Evolutionary conservation across 2,329 filamentous ascomycete species (phyloP).

Genomic region (Trichoderma brevicompactum): DNA sequence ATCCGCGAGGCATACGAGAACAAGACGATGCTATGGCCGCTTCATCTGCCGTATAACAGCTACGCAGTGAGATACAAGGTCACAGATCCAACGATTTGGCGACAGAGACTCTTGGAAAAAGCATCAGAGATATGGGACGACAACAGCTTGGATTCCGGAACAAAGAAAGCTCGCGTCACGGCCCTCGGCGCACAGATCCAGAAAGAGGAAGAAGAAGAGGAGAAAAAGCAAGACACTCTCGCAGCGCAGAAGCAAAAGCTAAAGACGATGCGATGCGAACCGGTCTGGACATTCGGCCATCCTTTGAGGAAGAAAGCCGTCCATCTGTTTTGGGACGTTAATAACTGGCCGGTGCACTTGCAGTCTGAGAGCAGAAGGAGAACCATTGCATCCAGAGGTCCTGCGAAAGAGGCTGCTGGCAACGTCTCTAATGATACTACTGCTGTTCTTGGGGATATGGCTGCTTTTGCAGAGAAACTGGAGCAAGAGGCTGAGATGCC

Average conservation of each 20-base stretch:
- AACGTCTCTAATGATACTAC: not conserved
- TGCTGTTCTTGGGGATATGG: not conserved
- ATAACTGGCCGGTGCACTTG: conserved; percentile 53
- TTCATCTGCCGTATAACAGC: conserved; percentile 34
- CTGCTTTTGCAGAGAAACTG: not conserved
- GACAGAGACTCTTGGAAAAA: not conserved
- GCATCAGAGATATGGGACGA: not conserved
- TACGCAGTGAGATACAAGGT: conserved; percentile 13
- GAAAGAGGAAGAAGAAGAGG: conserved; percentile 24
- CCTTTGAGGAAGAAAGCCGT: conserved; percentile 32
- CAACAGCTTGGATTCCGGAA: not conserved
- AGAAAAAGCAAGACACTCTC: not conserved
- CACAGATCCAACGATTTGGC: not conserved
- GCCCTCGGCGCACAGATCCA: not conserved
- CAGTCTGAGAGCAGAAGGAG: conserved; percentile 42
- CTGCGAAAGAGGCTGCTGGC: not conserved
- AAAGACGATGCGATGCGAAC: conserved; percentile 36
- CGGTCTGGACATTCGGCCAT: conserved; percentile 41
- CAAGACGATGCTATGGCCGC: conserved; percentile 48
- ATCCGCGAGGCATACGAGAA: conserved; percentile 52
- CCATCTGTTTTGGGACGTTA: conserved; percentile 49
- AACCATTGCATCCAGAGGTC: conserved; percentile 35
- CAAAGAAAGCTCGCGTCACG: not conserved
- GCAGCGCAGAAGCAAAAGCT: not conserved
- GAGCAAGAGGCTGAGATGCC: conserved; percentile 21